Evolutionary conservation across 345 rosid species (phyloP).

Genomic region (Atalantia buxifolia): DNA sequence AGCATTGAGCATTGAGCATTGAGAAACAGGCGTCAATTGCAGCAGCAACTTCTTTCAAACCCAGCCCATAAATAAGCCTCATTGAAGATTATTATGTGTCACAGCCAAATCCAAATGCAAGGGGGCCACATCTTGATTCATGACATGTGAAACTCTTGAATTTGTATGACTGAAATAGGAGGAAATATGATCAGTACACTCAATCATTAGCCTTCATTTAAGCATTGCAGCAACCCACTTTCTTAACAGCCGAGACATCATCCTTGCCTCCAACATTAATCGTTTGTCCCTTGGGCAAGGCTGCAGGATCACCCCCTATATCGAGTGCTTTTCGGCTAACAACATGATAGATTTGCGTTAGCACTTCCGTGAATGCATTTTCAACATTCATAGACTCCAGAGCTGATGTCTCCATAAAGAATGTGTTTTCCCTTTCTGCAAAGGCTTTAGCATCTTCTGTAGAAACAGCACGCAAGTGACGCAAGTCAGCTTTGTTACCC

Average conservation of each 20-base stretch:
- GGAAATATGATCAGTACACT: not conserved
- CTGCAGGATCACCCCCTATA: constrained; percentile 54
- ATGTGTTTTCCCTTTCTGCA: constrained; percentile 71
- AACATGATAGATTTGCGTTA: constrained; percentile 74
- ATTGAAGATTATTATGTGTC: not conserved
- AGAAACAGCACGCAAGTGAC: constrained; percentile 76
- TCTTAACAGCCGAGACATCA: constrained; percentile 70
- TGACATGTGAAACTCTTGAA: not conserved
- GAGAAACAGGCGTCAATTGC: not conserved
- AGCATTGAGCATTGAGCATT: not conserved
- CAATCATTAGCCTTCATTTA: constrained; percentile 15
- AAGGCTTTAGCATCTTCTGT: constrained; percentile 65
- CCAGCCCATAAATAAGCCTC: not conserved
- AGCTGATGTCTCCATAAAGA: constrained; percentile 91
- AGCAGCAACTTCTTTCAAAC: not conserved
- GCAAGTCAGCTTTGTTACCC: constrained; percentile 85
- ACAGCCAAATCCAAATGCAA: not conserved
- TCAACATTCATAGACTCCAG: constrained; percentile 80
- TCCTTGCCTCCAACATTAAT: constrained; percentile 65
- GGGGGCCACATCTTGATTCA: not conserved
- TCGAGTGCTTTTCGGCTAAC: constrained; percentile 70
- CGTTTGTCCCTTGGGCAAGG: constrained; percentile 68
- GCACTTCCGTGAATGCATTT: constrained; percentile 77
- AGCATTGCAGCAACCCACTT: constrained; percentile 64
- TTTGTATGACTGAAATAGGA: not conserved